A percentile compares a stretch with the other conserved stretches of the same genome.
phyloP scores from a whole-genome alignment of 768 basidiomycete genomes.

The Boletus sp. region DNA sequence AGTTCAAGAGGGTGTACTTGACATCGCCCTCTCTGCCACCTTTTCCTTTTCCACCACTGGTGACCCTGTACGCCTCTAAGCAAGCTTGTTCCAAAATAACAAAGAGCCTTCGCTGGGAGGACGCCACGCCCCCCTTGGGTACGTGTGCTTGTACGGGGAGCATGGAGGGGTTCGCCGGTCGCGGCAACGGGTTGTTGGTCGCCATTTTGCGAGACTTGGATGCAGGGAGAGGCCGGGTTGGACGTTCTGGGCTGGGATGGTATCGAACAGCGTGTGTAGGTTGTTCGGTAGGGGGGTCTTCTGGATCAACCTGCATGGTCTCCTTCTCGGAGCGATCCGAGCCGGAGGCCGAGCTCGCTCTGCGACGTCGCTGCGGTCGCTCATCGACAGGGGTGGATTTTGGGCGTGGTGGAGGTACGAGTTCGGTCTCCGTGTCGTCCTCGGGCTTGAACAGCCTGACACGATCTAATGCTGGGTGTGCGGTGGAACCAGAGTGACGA shows the following conservation, averaged over 20 bases:
- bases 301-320: constrained; percentile 31
- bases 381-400: constrained; percentile 70
- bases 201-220: constrained; percentile 55
- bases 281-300: background rate
- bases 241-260: constrained; percentile 42
- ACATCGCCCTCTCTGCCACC: constrained; percentile 65
- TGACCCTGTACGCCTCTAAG: constrained; percentile 89
- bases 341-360: constrained; percentile 39
- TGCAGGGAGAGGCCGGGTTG: constrained; percentile 60
- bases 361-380: constrained; percentile 46
- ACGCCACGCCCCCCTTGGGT: constrained; percentile 49
- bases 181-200: constrained; percentile 44
- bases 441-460: constrained; percentile 15
- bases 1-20: constrained; percentile 95
- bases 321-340: constrained; percentile 35
- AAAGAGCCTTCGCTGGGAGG: constrained; percentile 67
- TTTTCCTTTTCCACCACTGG: constrained; percentile 52
- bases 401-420: constrained; percentile 60
- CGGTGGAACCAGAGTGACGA: constrained; percentile 59
- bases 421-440: constrained; percentile 19
- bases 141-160: constrained; percentile 81
- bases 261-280: background rate
- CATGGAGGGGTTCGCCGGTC: constrained; percentile 69
- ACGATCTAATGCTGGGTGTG: constrained; percentile 31
- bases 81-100: constrained; percentile 94